Base-by-base conservation (phyloP, 1,139 yeast genomes). In the Ashbya aceris region DNA sequence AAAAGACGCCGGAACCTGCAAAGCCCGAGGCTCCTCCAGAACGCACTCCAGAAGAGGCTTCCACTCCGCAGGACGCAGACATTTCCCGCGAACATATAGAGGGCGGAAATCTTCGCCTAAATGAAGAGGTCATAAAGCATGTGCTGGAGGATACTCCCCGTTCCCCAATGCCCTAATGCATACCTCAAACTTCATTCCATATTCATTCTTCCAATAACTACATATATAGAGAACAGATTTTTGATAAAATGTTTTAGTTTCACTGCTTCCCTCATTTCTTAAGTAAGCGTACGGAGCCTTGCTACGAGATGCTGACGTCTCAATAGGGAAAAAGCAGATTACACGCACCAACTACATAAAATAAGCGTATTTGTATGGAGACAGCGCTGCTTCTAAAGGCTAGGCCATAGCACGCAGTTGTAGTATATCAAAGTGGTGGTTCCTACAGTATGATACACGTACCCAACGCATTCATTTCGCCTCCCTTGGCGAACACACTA, bases 1-100 rank as follows among this genome's bases (percentile, higher is more conserved):
- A 71, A 47, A 66, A 66, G 6, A 6, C 31, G 13, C 6, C 31
- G 13, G 13, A 29, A 5, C 13, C 31, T 29, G 31, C 31, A 5
- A 29, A 29, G 11, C 13, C 13, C 13, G 13, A 29, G 13, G 13
- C 31, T 3, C 7, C 11, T n/a, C 31, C 11, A 11, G 13, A 4
- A 4, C 11, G 6, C 6, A 5, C 31, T 6, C 13, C 3, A 8
- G 36, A 31, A 33, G 28, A 33, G 17, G 30, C 20, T 10, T 13
- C 27, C 10, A 33, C 9, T 28, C 20, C 27, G 4, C 7, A 17
- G 13, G 38, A 27, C 8, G 33, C 32, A 23, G 30, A 14, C n/a
- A 12, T 31, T 12, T 2, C 33, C 12, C 11, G n/a, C 23, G 7
- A n/a, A 27, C 26, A 17, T 17, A 17, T 17, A 3, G 23, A 17